These are phyloP conservation scores for Hymenoscyphus salicellus DNA, from an alignment of 2,329 filamentous ascomycete genomes.

Conservation along the genomic window DNA sequence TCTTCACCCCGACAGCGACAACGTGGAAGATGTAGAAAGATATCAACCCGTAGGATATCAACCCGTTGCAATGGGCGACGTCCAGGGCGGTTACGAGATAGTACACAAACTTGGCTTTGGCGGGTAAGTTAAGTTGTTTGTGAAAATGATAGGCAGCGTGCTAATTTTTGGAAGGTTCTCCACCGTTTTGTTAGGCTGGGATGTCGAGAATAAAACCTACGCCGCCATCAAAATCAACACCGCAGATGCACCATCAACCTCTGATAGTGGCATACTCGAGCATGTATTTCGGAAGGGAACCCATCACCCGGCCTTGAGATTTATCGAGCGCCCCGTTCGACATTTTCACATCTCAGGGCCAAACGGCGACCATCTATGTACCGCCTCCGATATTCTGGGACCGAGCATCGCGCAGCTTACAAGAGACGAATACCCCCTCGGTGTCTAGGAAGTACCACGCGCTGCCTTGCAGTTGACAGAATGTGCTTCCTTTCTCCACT, in stretches of 20 bases:
- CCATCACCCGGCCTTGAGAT: background rate
- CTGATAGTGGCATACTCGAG: background rate
- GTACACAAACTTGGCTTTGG: conserved; percentile 47
- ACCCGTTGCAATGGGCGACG: conserved; percentile 42
- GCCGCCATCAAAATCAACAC: conserved; percentile 19
- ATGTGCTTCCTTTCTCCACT: background rate
- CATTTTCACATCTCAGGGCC: conserved; percentile 34
- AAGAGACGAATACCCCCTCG: background rate
- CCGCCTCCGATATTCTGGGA: conserved; percentile 37
- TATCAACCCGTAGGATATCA: conserved; percentile 41
- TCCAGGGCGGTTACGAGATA: conserved; percentile 42
- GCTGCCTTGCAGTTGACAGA: background rate
- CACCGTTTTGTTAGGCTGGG: conserved; percentile 46
- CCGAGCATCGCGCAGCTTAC: conserved; percentile 9
- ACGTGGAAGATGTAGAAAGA: conserved; percentile 16
- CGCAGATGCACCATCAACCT: conserved; percentile 6
- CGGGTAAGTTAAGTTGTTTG: conserved; percentile 14
- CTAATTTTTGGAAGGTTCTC: conserved; percentile 32
- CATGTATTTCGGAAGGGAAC: background rate
- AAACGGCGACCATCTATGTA: conserved; percentile 44
- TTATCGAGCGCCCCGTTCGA: background rate
- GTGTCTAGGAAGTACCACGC: background rate
- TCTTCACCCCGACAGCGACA: background rate
- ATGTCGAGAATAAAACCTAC: conserved; percentile 21
- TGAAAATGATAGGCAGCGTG: background rate